These are phyloP conservation scores for Trichoderma reesei DNA, from an alignment of 495 filamentous ascomycete species.

Conservation along the genomic window DNA sequence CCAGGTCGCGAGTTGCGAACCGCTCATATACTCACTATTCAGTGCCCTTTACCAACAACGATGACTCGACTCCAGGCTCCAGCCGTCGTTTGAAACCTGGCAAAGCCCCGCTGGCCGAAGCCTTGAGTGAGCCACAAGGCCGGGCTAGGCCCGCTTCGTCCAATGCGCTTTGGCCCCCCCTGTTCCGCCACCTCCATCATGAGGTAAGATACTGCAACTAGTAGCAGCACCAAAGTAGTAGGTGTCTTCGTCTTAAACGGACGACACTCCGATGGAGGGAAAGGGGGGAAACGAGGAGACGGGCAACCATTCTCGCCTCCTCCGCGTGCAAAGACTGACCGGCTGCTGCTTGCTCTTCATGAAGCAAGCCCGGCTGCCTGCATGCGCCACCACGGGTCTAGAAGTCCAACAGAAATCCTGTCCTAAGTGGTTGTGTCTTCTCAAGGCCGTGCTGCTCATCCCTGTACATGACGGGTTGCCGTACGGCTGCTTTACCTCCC, in stretches of 20 bases:
- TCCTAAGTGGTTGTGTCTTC: background rate
- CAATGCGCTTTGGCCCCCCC: background rate
- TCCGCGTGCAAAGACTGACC: background rate
- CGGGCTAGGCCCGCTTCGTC: conserved; percentile 1
- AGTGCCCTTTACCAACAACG: background rate
- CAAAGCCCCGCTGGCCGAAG: conserved; percentile 3
- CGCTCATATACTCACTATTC: background rate
- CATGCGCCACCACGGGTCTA: conserved; percentile 4
- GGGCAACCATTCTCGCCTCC: background rate
- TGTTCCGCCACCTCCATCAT: background rate
- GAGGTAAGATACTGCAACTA: too few species aligned
- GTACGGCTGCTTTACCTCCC: background rate
- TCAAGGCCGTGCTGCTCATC: background rate
- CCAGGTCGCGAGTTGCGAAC: background rate
- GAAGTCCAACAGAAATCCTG: conserved; percentile 1
- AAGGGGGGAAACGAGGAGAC: background rate
- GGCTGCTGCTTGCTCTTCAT: background rate
- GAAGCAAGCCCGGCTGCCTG: background rate
- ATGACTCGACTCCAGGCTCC: conserved; percentile 9
- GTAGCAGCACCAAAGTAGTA: background rate
- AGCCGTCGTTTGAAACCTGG: background rate
- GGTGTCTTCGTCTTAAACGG: background rate
- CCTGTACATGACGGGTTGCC: background rate
- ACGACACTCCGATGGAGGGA: too few species aligned
- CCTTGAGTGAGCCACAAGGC: background rate